Evolutionary conservation across 2,329 filamentous ascomycete species (phyloP), one percentile per base, ranked within the genome.

Genomic region (Fusarium ambrosium): DNA sequence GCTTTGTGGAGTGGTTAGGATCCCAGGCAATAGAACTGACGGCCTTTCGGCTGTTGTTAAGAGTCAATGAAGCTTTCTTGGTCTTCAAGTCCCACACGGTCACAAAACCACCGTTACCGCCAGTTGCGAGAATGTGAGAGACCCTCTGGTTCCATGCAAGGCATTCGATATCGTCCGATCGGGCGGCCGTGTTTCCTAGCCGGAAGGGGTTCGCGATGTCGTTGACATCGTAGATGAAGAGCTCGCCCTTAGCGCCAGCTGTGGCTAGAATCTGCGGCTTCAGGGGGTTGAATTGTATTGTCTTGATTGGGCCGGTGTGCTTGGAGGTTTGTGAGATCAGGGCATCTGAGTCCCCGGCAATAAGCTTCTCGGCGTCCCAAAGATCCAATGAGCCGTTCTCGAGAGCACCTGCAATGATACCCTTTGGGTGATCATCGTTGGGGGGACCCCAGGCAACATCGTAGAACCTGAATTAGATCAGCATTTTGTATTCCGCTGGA

Each of bases 111-210:
- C 95, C 95, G 72, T 92, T 93, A 81, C 95, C 96, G 76, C 97
- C 97, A 11, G 96, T 98, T 20, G 96, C 97, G 77, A 99, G 86
- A 82, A 99, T 99, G 82, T 99, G 96, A 16, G 96, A 91, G 48
- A 98, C 96, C 86, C 97, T 98, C 81, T 95, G 95, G 85, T 99
- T 99, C 97, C 97, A 99, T 78, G 98, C 96, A 70, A 99, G 88
- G 76, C 95, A 97, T 80, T 98, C 97, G 75, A 98, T 94, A 79
- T 99, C 97, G 80, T 98, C 96, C 43, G 95, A 94, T 81, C 96
- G 93, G 73, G 95, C 95, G 48, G 94, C 94, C 41, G 93, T 90
- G 75, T 94, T 97, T 70, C 97, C 97, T 36, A 99, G 88, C 73
- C 95, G 92, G 85, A 97, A 97, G 6, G 96, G 94, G 81, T 94